Evolutionary conservation across 2,329 filamentous ascomycete species (phyloP), one percentile per base, ranked within the genome.

Genomic region (Pseudogymnoascus sp.): DNA sequence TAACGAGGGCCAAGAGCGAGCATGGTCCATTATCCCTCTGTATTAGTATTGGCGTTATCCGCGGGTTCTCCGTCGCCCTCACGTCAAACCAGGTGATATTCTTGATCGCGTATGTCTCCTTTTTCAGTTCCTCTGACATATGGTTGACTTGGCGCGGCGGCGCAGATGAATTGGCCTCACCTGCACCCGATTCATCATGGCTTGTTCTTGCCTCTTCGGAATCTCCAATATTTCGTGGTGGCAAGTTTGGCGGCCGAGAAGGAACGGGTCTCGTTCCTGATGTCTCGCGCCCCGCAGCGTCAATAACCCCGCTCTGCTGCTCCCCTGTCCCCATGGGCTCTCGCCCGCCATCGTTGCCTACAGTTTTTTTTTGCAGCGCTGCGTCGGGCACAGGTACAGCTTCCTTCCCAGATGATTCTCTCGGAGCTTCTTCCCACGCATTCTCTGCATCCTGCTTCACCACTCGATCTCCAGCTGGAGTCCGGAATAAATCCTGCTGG

Each of bases 21-120:
- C 94, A 99, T 0, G 94, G 94, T 0, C 94, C 94, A 69, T 99
- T 99, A 62, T 87, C 85, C 68, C 97, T 97, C 71, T 99, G 93
- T 3, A 95, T 86, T 40, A 97, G 78, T 62, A 97, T 91, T 0
- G 94, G 93, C 0, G 91, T 93, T n/a, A 82, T 81, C 45, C 90
- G 82, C 37, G 90, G 79, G 60, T 84, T 84, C n/a, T 82, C 79
- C 1, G 79, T 72, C 0, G 81, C 78, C 9, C 72, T 82, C 1
- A 79, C 74, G 72, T 97, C 90, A 64, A 86, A 80, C 92, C 93
- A 97, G 64, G 84, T 86, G 65, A 97, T 87, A 64, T 92, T 92
- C 72, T 96, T 95, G 72, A 97, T 92, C 62, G 92, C 88, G 69
- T 99, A 97, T 0, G 91, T 94, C 73, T 97, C 92, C 61, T 69